Conservation (phyloP, 495 filamentous ascomycete genomes). For the Hyaloscypha variabilis region DNA sequence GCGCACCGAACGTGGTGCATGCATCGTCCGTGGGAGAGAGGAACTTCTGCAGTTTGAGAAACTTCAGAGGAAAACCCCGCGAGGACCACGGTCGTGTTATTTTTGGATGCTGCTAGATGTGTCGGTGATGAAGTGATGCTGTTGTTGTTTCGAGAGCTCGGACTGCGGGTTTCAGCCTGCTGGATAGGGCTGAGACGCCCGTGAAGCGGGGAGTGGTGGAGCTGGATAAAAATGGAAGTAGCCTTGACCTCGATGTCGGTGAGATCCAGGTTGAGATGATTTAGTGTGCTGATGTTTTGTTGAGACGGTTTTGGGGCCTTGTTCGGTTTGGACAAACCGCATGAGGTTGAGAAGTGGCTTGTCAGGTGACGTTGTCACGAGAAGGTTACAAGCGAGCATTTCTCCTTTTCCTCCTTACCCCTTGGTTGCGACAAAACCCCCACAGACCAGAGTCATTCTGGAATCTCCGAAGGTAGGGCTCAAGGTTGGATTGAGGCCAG, state of each 20-base stretch:
- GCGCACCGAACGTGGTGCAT: background rate
- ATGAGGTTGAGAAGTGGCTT: background rate
- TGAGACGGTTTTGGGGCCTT: background rate
- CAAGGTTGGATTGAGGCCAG: background rate
- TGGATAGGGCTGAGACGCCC: constrained; percentile 10
- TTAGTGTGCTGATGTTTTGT: background rate
- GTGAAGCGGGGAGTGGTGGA: background rate
- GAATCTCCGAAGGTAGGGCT: background rate
- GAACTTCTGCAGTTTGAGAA: background rate
- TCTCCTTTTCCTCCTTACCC: background rate
- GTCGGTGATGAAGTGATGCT: constrained; percentile 19
- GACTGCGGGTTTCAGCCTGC: constrained; percentile 18
- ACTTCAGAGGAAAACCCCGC: background rate
- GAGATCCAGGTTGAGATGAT: background rate
- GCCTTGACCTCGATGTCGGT: too few species aligned
- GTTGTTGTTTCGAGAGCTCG: constrained; percentile 28
- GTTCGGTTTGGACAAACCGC: too few species aligned
- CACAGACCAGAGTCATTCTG: background rate
- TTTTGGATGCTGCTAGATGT: background rate
- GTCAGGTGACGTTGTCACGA: background rate
- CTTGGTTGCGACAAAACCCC: background rate
- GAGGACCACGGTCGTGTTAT: background rate
- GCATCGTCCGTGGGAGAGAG: background rate
- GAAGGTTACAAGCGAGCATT: background rate
- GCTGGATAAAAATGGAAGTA: too few species aligned